phyloP scores from a whole-genome alignment of 306 rosid genomes.

The Psophocarpus tetragonolobus region DNA sequence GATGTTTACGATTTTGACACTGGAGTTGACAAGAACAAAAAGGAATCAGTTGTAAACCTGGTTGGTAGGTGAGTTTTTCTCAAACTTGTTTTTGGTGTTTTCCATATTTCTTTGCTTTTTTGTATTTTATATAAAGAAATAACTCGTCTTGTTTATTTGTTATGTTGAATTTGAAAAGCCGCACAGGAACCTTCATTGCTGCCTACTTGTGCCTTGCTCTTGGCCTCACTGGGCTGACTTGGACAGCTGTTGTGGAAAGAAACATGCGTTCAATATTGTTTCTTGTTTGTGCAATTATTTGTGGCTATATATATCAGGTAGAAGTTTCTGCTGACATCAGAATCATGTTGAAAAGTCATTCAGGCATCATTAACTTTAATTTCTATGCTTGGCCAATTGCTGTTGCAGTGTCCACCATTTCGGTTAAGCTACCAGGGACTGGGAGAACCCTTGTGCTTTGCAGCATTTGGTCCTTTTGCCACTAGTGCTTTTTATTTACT shows the following conservation, averaged over 20 bases:
- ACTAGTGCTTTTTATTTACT: conserved; percentile 81
- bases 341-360: conserved; percentile 4
- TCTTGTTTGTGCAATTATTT: conserved; percentile 66
- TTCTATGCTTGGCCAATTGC: not conserved
- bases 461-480: conserved; percentile 93
- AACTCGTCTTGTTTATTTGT: conserved; percentile 30
- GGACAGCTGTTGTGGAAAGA: conserved; percentile 66
- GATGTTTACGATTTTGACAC: conserved; percentile 90
- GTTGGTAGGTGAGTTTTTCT: conserved; percentile 67
- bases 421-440: conserved; percentile 85
- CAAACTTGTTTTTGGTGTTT: not conserved
- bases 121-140: not conserved
- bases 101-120: conserved; percentile 1
- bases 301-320: conserved; percentile 89
- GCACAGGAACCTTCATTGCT: conserved; percentile 66
- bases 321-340: not conserved
- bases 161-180: conserved; percentile 58
- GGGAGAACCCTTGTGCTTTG: conserved; percentile 94
- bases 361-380: conserved; percentile 7
- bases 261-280: conserved; percentile 60
- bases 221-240: conserved; percentile 70
- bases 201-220: conserved; percentile 67
- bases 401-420: conserved; percentile 90
- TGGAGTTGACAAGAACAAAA: conserved; percentile 86
- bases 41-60: conserved; percentile 81